phyloP scores from a whole-genome alignment of 2,329 filamentous ascomycete genomes.

The Penicillium nordicum region DNA sequence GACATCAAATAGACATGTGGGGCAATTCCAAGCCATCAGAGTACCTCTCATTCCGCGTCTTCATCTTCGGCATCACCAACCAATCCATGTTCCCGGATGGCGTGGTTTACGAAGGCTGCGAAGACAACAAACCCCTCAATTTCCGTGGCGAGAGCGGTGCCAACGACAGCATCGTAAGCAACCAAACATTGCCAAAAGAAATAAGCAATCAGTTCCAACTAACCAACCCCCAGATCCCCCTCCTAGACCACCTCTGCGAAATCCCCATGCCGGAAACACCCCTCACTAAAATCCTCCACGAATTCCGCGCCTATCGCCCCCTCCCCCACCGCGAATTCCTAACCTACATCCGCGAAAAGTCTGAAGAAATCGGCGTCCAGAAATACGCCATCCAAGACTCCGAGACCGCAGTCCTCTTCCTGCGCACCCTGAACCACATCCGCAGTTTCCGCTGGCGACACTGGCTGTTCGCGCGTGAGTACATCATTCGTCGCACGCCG shows the following conservation, averaged over 20 bases:
- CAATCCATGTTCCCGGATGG: conserved; percentile 94
- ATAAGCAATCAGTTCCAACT: not conserved
- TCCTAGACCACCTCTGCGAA: conserved; percentile 82
- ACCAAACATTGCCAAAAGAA: not conserved
- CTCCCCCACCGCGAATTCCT: conserved; percentile 86
- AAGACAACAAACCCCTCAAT: conserved; percentile 64
- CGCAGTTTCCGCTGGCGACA: conserved; percentile 51
- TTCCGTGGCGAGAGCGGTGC: conserved; percentile 93
- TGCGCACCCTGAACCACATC: conserved; percentile 47
- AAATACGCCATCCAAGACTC: conserved; percentile 38
- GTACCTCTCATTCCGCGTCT: conserved; percentile 88
- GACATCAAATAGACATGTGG: conserved; percentile 68
- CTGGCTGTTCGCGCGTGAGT: conserved; percentile 49
- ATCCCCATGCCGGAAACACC: conserved; percentile 86
- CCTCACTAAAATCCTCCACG: conserved; percentile 78
- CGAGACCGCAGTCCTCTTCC: conserved; percentile 43
- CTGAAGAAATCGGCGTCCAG: conserved; percentile 47
- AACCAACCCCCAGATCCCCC: conserved; percentile 57
- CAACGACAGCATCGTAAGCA: conserved; percentile 77
- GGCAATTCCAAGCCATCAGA: conserved; percentile 75
- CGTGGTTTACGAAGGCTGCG: conserved; percentile 82
- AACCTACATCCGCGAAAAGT: conserved; percentile 59
- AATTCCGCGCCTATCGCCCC: conserved; percentile 86
- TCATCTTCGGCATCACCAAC: conserved; percentile 93
- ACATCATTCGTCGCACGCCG: conserved; percentile 46